Conservation (phyloP, 73 alveolate genomes). For the Paramecium tetraurelia region DNA sequence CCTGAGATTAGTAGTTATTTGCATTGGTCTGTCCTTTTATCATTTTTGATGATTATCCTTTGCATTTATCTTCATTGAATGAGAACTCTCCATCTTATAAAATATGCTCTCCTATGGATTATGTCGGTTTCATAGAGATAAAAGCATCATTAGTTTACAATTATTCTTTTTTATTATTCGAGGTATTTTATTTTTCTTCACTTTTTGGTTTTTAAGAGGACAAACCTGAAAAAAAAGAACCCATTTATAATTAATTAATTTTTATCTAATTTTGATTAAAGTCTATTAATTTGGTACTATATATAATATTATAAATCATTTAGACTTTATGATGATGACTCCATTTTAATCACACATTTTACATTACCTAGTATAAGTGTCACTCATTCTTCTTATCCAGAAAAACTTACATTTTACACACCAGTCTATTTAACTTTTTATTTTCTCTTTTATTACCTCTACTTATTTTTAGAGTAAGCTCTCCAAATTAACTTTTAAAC, state of each 20-base stretch:
- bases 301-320: not conserved
- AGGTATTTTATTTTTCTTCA: not conserved
- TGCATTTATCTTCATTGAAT: not conserved
- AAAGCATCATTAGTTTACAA: not conserved
- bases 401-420: not conserved
- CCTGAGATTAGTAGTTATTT: not conserved
- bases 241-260: not conserved
- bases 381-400: not conserved
- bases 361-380: not conserved
- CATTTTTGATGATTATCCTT: not conserved
- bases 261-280: not conserved
- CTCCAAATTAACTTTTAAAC: not conserved
- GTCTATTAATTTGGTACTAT: not conserved
- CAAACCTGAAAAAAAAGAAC: not conserved
- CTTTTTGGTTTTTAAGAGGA: not conserved
- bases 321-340: not conserved
- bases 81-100: not conserved
- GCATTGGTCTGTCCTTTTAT: not conserved
- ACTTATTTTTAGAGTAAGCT: not conserved
- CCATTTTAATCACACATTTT: not conserved
- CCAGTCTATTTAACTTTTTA: not conserved
- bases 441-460: no score
- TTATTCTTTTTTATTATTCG: not conserved
- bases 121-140: not conserved
- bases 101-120: not conserved